A percentile compares a stretch with the other conserved stretches of the same genome.
Evolutionary conservation across 1,284 basidiomycete genomes (phyloP).

Genomic region (Malassezia furfur): DNA sequence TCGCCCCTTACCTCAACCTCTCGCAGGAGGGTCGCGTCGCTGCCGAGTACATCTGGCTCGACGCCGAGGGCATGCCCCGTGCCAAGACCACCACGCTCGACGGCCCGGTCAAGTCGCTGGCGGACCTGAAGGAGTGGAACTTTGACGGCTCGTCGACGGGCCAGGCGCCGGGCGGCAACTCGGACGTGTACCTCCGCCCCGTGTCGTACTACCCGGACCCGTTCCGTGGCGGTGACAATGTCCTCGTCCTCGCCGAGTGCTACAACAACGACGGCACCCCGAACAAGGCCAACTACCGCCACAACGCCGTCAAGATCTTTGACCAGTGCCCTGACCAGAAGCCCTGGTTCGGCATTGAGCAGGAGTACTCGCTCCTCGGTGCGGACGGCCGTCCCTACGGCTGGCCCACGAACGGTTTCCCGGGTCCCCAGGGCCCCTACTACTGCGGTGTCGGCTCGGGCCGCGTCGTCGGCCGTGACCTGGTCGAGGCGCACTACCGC

Average conservation of each 20-base stretch:
- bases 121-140: constrained; percentile 87
- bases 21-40: constrained; percentile 26
- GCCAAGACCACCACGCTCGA: constrained; percentile 57
- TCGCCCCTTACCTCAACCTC: constrained; percentile 27
- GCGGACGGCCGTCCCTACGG: constrained; percentile 81
- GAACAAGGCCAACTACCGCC: constrained; percentile 80
- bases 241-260: constrained; percentile 61
- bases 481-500: constrained; percentile 98
- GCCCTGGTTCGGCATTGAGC: constrained; percentile 98
- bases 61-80: constrained; percentile 52
- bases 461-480: constrained; percentile 95
- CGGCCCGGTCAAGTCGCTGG: constrained; percentile 61
- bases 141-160: constrained; percentile 70
- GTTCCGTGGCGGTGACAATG: constrained; percentile 81
- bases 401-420: constrained; percentile 88
- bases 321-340: constrained; percentile 44
- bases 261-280: constrained; percentile 99
- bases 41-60: constrained; percentile 48
- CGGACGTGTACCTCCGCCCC: constrained; percentile 95
- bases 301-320: constrained; percentile 43
- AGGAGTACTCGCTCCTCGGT: constrained; percentile 98
- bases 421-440: constrained; percentile 97
- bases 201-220: constrained; percentile 97
- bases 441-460: constrained; percentile 99
- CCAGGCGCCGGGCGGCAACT: constrained; percentile 70